A percentile compares a stretch with the other conserved stretches of the same genome.
phyloP scores from a whole-genome alignment of 163 green algal genomes.

The Volvox carteri region DNA sequence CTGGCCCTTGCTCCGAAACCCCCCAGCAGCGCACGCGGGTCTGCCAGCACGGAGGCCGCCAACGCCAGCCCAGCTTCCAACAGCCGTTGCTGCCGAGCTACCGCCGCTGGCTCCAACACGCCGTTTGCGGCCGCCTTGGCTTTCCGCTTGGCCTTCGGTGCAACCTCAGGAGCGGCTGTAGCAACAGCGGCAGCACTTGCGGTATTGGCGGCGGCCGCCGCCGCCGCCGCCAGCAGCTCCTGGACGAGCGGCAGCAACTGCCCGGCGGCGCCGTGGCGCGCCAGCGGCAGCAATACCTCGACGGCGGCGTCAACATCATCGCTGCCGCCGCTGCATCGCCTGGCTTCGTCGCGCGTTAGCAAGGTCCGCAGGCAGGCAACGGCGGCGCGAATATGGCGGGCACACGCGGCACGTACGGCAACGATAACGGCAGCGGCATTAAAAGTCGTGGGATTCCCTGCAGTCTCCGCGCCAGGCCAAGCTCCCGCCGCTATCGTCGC shows the following conservation, averaged over 20 bases:
- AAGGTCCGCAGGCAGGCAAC: neutral
- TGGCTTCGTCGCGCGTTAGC: neutral
- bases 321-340: neutral
- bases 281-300: conserved; percentile 20
- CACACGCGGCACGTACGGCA: conserved; percentile 1
- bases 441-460: neutral
- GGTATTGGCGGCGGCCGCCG: neutral
- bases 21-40: neutral
- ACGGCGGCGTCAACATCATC: neutral
- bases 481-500: neutral
- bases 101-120: neutral
- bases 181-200: neutral
- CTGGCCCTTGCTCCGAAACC: neutral
- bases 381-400: neutral
- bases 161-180: neutral
- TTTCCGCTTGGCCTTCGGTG: neutral
- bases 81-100: neutral
- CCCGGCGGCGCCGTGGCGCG: neutral
- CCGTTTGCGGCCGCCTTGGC: neutral
- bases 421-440: neutral
- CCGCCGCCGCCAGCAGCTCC: conserved; percentile 1
- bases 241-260: conserved; percentile 23
- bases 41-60: neutral
- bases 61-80: neutral
- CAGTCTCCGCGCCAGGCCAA: neutral